Base-by-base conservation (phyloP, 805 yeast species). In the Jamesozyma gamospora region DNA sequence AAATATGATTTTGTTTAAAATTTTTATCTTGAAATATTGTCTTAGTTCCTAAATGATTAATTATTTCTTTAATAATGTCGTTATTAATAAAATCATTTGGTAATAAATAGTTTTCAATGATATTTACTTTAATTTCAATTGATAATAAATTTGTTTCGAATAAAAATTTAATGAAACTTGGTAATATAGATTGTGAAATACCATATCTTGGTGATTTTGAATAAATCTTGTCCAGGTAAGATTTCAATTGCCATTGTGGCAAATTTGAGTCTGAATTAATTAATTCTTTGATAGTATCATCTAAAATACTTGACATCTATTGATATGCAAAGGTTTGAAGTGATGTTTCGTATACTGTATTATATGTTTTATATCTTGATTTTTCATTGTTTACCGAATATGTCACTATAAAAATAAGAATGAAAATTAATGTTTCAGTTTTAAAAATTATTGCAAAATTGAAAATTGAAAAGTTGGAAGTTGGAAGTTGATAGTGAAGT, bases 31-130 rank as follows among this genome's bases (percentile, higher is more conserved):
- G 33, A 12, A 42, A 30, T 27, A 44, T 34, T 10, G 63, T 41
- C 18, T 49, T 43, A 3, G 55, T 52, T 1, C 70, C 68, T 2
- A 65, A 37, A 19, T 55, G 45, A 14, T 55, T 53, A 10, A 60
- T 41, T 2, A 68, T 52, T 4, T 44, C 42, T 13, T 54, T 28
- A 0, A 63, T 52, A 3, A 51, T 43, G 1, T 47, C 51, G 13
- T 41, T 41, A 12, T 58, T 50, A 10, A 67, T 39, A 13, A 34
- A 37, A 5, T 47, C 62, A 28, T 53, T 53, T 16, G 67, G 66
- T 10, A 53, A 42, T 10, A 63, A 40, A 36, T 45, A 55, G 5
- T 55, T 44, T 5, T 47, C 46, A 1, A 64, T 37, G 7, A 65
- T 44, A 19, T 50, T 46, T 4, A 49, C 24, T 32, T 53, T 55